Conservation (phyloP, 805 yeast species). For the Candida parachauliodes region DNA sequence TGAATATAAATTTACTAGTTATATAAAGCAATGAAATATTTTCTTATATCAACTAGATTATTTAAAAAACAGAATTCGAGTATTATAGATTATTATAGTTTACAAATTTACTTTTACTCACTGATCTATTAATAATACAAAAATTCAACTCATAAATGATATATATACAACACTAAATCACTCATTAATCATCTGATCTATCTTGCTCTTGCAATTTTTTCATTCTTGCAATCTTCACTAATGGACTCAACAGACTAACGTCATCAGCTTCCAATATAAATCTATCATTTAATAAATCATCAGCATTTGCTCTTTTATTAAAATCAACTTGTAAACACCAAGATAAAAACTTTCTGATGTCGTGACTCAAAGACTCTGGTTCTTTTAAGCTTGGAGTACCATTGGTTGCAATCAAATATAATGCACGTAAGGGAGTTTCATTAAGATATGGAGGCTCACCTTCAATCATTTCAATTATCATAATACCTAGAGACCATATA, state of each 20-base stretch:
- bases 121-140: not conserved
- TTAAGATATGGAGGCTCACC: constrained; percentile 98
- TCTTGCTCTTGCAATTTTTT: constrained; percentile 40
- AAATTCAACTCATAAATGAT: too few relatives aligned
- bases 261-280: constrained; percentile 64
- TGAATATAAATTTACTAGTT: too few relatives aligned
- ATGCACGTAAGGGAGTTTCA: constrained; percentile 91
- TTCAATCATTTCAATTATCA: constrained; percentile 98
- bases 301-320: constrained; percentile 75
- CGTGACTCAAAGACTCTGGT: constrained; percentile 71
- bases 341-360: constrained; percentile 65
- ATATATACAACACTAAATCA: not conserved
- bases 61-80: too few relatives aligned
- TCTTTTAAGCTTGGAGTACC: constrained; percentile 94
- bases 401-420: constrained; percentile 90
- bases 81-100: too few relatives aligned
- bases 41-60: too few relatives aligned
- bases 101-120: too few relatives aligned
- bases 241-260: constrained; percentile 61
- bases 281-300: constrained; percentile 62
- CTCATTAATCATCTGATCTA: not conserved
- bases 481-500: constrained; percentile 96
- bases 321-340: constrained; percentile 82
- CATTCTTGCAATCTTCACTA: constrained; percentile 69
- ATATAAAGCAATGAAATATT: too few relatives aligned